Evolutionary conservation across 2,329 filamentous ascomycete species (phyloP).

Genomic region (Aspergillus quadricinctus): DNA sequence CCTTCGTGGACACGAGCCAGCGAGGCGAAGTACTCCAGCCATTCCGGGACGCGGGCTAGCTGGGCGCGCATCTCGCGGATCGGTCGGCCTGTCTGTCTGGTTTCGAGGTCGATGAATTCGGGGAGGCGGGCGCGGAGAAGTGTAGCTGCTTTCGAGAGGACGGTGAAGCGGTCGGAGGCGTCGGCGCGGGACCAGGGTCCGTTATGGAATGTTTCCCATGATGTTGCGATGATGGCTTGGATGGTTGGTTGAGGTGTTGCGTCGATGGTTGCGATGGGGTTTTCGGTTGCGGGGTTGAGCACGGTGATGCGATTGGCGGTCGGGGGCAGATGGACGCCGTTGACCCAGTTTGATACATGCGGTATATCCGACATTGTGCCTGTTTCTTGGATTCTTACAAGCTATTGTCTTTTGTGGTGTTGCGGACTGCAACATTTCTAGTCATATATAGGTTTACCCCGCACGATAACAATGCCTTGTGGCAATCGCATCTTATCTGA

Average conservation of each 20-base stretch:
- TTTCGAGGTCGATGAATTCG: constrained; percentile 59
- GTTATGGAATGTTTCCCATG: constrained; percentile 39
- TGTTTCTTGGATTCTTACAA: too few species aligned
- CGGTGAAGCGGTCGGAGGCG: constrained; percentile 56
- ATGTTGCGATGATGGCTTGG: constrained; percentile 44
- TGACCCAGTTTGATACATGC: constrained; percentile 29
- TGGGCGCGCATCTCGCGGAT: constrained; percentile 68
- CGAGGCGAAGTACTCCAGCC: constrained; percentile 69
- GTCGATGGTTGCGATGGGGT: constrained; percentile 43
- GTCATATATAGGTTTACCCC: neutral
- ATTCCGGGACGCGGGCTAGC: constrained; percentile 52
- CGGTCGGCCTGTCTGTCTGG: constrained; percentile 63
- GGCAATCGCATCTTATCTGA: neutral
- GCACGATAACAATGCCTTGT: neutral
- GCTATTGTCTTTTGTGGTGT: neutral
- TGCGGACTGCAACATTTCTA: neutral
- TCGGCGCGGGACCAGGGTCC: constrained; percentile 56
- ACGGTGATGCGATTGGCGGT: constrained; percentile 16
- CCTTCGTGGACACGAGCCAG: constrained; percentile 65
- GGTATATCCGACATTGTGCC: constrained; percentile 12
- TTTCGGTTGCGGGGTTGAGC: constrained; percentile 29
- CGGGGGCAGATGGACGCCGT: constrained; percentile 19
- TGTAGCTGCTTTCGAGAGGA: constrained; percentile 57
- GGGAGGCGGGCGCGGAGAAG: constrained; percentile 52
- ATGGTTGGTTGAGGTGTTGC: constrained; percentile 53